Evolutionary conservation across 129 eudicot genomes (phyloP).

Genomic region (Smallanthus sonchifolius): DNA sequence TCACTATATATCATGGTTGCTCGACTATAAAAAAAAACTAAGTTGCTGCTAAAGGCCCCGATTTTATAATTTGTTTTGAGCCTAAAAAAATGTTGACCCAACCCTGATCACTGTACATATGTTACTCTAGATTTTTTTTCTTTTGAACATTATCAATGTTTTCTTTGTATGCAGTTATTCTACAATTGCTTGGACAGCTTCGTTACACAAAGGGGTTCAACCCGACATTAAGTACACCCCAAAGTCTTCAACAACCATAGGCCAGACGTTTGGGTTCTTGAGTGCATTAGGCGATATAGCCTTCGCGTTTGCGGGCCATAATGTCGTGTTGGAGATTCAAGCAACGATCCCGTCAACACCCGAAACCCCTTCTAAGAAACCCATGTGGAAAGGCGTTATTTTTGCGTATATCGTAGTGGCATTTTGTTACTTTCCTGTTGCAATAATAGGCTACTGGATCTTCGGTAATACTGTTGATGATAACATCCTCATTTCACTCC

Average conservation of each 20-base stretch:
- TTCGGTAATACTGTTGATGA: conserved; percentile 45
- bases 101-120: too few species aligned
- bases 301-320: conserved; percentile 57
- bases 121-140: too few species aligned
- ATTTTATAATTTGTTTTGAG: too few species aligned
- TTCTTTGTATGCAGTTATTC: conserved; percentile 39
- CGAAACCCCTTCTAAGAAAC: conserved; percentile 44
- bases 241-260: conserved; percentile 28
- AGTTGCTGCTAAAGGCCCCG: too few species aligned
- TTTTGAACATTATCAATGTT: too few species aligned
- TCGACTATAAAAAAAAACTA: too few species aligned
- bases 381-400: conserved; percentile 59
- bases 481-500: conserved; percentile 39
- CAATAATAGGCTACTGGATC: conserved; percentile 34
- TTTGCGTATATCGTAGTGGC: conserved; percentile 47
- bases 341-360: conserved; percentile 56
- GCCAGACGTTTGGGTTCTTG: conserved; percentile 29
- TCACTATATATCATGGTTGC: too few species aligned
- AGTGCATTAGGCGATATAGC: conserved; percentile 45
- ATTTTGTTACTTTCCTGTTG: conserved; percentile 55
- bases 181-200: conserved; percentile 41
- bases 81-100: too few species aligned
- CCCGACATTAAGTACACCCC: conserved; percentile 30
- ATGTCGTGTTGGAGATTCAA: conserved; percentile 59
- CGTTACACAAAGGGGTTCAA: conserved; percentile 36